A percentile compares a stretch with the other conserved stretches of the same genome.
Conservation (phyloP, 108 stramenopile species). For the Schizochytrium sp. region DNA sequence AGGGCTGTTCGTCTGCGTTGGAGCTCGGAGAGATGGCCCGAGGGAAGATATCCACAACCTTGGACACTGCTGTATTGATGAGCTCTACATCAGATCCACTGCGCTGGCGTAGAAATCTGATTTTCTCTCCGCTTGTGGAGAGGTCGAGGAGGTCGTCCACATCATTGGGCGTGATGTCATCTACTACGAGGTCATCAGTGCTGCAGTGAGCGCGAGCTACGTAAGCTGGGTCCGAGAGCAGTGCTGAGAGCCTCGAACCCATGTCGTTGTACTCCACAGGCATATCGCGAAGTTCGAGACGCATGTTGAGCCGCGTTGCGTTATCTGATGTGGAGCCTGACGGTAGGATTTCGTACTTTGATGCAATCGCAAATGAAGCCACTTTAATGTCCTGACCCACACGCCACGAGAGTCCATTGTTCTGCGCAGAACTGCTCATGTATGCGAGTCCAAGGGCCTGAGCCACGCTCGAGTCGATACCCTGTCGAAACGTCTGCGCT, state of each 20-base stretch:
- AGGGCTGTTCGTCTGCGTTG: not conserved
- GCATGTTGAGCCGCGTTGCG: constrained; percentile 42
- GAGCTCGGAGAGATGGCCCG: constrained; percentile 3
- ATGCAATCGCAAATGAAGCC: not conserved
- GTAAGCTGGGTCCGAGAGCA: not conserved
- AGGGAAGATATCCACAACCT: constrained; percentile 10
- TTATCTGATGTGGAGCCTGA: not conserved
- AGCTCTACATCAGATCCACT: not conserved
- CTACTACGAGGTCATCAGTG: not conserved
- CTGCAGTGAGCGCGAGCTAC: constrained; percentile 11
- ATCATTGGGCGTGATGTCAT: constrained; percentile 13
- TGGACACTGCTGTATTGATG: constrained; percentile 31
- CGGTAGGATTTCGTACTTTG: not conserved
- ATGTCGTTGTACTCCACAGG: not conserved
- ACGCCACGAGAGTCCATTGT: not conserved
- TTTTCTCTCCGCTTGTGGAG: not conserved
- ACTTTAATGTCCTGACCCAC: constrained; percentile 21
- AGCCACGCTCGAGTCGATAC: constrained; percentile 35
- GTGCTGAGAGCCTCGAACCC: not conserved
- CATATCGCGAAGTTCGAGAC: constrained; percentile 3
- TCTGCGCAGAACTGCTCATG: not conserved
- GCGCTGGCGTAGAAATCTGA: not conserved
- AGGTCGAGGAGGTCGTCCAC: constrained; percentile 8
- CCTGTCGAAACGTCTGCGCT: not conserved
- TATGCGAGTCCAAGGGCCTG: constrained; percentile 59